phyloP scores from a whole-genome alignment of 345 rosid species.

The Clarkia xantiana region DNA sequence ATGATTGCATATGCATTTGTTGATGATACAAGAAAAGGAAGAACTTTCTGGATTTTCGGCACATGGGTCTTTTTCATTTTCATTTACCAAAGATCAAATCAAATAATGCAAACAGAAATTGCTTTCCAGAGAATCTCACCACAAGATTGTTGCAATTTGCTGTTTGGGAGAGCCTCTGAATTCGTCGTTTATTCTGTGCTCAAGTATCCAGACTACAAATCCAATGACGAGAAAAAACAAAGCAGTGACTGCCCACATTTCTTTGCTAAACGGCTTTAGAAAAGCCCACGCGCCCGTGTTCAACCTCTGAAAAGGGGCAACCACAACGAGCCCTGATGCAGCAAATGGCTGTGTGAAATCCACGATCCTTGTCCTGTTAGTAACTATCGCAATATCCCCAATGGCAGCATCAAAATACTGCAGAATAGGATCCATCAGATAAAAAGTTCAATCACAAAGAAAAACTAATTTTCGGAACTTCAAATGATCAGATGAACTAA shows the following conservation, averaged over 20 bases:
- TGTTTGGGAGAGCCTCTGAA: constrained; percentile 81
- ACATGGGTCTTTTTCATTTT: too few species aligned
- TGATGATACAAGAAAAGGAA: too few species aligned
- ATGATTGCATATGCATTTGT: too few species aligned
- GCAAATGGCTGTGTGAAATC: constrained; percentile 91
- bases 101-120: too few species aligned
- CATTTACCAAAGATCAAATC: too few species aligned
- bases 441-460: too few species aligned
- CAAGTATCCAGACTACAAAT: constrained; percentile 81
- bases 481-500: too few species aligned
- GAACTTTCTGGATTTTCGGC: too few species aligned
- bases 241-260: constrained; percentile 65
- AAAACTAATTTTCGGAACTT: too few species aligned
- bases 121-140: constrained; percentile 29
- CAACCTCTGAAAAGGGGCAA: constrained; percentile 60
- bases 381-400: constrained; percentile 81
- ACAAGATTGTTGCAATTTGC: constrained; percentile 66
- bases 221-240: constrained; percentile 62
- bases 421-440: background rate
- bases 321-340: constrained; percentile 83
- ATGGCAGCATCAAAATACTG: constrained; percentile 79
- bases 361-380: constrained; percentile 70
- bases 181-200: constrained; percentile 82
- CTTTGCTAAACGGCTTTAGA: constrained; percentile 53
- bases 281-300: constrained; percentile 93